Evolutionary conservation across 2,329 filamentous ascomycete species (phyloP), one percentile per base, ranked within the genome.

Genomic region (Niveomyces coronatus): DNA sequence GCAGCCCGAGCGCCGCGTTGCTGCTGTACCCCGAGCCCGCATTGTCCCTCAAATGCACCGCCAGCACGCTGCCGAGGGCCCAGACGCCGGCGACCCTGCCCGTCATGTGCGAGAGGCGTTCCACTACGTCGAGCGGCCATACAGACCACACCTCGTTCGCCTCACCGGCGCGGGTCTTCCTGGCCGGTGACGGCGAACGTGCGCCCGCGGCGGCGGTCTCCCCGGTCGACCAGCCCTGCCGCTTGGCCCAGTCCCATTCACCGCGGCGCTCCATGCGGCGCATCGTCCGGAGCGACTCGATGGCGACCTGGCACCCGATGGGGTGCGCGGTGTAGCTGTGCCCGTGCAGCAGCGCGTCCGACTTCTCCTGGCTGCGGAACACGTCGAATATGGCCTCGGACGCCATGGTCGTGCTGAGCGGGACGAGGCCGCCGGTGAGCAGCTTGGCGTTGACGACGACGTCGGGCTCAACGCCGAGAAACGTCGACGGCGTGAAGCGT

Each of bases 261-360:
- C 71, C 73, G 0, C 54, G 49, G 1, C 49, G 48, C 3, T 83
- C 75, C 64, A 86, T 71, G 1, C 58, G 50, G 31, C 64, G 55
- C 68, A 89, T 74, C 27, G 67, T 66, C 8, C 58, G 54, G 8
- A 93, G 54, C 1, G 76, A 79, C 35, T 76, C 73, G n/a, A 81
- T 65, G 0, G 82, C 86, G 0, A 93, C 83, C 31, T 81, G 74
- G 49, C 85, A 93, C 1, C 85, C 86, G 2, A 91, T 72, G 0
- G 86, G 71, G 55, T 93, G 85, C 0, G 85, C 85, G 0, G 85
- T 93, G 58, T 93, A 93, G 55, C 83, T 89, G 54, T 93, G 85
- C 0, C 85, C 85, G 48, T 93, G 86, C 4, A 93, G 63, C 5
- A 93, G 60, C 0, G 85, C 85, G 47, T 89, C 83, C 1, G 74